These are phyloP conservation scores for Silene latifolia DNA, from an alignment of 148 eudicot genomes.

Conservation along the genomic window DNA sequence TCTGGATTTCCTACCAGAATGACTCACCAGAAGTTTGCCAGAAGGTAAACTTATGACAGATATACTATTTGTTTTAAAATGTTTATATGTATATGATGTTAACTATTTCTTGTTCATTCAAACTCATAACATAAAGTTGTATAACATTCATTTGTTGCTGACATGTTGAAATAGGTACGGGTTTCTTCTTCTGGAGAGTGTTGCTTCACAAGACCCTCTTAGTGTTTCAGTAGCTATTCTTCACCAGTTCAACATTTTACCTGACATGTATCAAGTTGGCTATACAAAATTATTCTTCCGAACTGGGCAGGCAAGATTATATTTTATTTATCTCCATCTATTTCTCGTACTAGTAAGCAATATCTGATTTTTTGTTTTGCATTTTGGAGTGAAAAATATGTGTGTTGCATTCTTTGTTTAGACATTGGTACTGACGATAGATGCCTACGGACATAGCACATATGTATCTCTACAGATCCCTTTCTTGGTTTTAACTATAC, in stretches of 20 bases:
- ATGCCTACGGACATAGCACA: no score
- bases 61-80: neutral
- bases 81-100: neutral
- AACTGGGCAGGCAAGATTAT: constrained; percentile 74
- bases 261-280: constrained; percentile 98
- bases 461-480: no score
- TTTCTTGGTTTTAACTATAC: no score
- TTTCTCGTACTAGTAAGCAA: neutral
- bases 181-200: constrained; percentile 72
- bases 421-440: no score
- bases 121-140: constrained; percentile 5
- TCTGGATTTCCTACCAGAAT: constrained; percentile 92
- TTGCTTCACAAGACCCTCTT: constrained; percentile 80
- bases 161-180: constrained; percentile 41
- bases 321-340: neutral
- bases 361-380: neutral
- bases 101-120: neutral
- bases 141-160: neutral
- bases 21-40: constrained; percentile 88
- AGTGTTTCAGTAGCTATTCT: constrained; percentile 90
- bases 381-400: neutral
- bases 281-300: constrained; percentile 93
- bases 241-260: constrained; percentile 82
- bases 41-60: constrained; percentile 47
- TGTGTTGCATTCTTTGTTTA: no score